Evolutionary conservation across 1,284 basidiomycete species (phyloP).

Genomic region (Pseudozyma thailandica): DNA sequence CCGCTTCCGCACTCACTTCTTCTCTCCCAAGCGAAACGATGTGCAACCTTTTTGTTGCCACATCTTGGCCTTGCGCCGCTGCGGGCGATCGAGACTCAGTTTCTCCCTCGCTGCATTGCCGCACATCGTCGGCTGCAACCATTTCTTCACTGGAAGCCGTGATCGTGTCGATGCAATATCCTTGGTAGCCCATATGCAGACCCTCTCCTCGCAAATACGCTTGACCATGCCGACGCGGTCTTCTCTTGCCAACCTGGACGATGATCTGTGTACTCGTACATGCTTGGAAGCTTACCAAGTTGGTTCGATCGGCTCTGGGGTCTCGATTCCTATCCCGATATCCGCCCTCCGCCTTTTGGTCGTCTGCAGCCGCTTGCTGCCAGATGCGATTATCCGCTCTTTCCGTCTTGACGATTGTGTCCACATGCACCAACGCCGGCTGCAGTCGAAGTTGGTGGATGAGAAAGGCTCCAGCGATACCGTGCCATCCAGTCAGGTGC

Average conservation of each 20-base stretch:
- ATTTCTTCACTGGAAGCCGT: background rate
- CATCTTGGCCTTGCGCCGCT: background rate
- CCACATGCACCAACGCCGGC: conserved; percentile 12
- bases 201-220: conserved; percentile 30
- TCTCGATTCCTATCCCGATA: background rate
- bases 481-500: conserved; percentile 37
- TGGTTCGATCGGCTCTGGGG: background rate
- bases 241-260: conserved; percentile 28
- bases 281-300: background rate
- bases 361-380: conserved; percentile 28
- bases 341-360: background rate
- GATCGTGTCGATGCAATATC: conserved; percentile 27
- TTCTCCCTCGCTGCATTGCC: background rate
- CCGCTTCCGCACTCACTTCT: conserved; percentile 4
- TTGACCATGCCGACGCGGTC: conserved; percentile 13
- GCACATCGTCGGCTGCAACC: conserved; percentile 2
- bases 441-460: conserved; percentile 38
- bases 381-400: conserved; percentile 41
- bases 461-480: conserved; percentile 36
- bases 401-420: conserved; percentile 43
- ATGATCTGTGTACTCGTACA: conserved; percentile 34
- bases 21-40: conserved; percentile 36
- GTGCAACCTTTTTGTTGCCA: conserved; percentile 9
- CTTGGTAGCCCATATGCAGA: conserved; percentile 39
- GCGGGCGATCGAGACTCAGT: background rate